Base-by-base conservation (phyloP, 306 rosid species). In the Begonia peltatifolia region DNA sequence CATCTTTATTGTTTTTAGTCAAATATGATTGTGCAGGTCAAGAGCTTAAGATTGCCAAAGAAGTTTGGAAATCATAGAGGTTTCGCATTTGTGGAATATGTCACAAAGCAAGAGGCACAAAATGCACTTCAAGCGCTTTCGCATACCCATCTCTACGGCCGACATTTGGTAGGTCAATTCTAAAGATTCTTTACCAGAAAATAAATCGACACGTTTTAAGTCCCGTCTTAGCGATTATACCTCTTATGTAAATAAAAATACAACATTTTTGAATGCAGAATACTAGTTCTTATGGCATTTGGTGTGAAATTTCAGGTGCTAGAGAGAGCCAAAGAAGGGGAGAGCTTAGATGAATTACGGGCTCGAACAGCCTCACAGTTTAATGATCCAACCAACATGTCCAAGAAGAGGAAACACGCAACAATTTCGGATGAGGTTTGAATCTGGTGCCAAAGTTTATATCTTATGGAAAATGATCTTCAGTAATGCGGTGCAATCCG, bases 241-340 rank as follows among this genome's bases (percentile, higher is more conserved):
- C 23, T 20, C 23, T 20, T 3, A 20, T 20, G 23, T 20, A 3
- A 20, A 20, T 30, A 7, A 30, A 30, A 30, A 30, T 30, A 30
- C 38, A 9, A 30, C 38, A 30, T 30, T 5, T 30, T 30, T 30
- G 38, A 30, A 20, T 2, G 23, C 23, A 20, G 4, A 20, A 30
- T 3, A 7, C 38, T 30, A 30, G 38, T 30, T 30, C 38, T 30
- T 5, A 30, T 30, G 38, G 3, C 38, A 30, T 30, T 30, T 30
- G 8, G 35, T 25, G 35, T 25, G 35, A 25, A 25, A 30, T 22
- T 67, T 41, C 84, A 92, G 99, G 82, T 81, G 53, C 64, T 92
- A 23, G 96, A 86, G 82, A 71, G 79, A 64, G 99, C 99, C 1
- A 92, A 83, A 56, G 99, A 83, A 79, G 81, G 81, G 1, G 99